Percentiles rank a stretch among this genome's conserved stretches.
Evolutionary conservation across 768 basidiomycete genomes (phyloP).

Genomic region (Daedalea quercina): DNA sequence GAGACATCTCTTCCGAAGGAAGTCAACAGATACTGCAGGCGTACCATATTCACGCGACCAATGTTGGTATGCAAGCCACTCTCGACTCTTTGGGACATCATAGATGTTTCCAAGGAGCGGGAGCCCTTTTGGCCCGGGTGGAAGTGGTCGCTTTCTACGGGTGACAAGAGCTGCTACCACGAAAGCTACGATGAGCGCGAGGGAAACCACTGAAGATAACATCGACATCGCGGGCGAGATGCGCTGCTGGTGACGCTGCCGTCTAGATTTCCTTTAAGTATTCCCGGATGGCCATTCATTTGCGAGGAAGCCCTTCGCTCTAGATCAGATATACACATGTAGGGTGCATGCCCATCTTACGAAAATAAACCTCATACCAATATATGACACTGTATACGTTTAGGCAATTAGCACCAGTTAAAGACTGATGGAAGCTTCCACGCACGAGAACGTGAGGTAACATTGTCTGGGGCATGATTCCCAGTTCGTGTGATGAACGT

Average conservation of each 20-base stretch:
- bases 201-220: constrained; percentile 1
- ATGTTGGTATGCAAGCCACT: constrained; percentile 14
- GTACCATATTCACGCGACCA: constrained; percentile 13
- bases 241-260: neutral
- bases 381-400: neutral
- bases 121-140: constrained; percentile 19
- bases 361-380: neutral
- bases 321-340: neutral
- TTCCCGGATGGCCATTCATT: neutral
- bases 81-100: constrained; percentile 16
- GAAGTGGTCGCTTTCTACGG: constrained; percentile 8
- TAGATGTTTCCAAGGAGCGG: constrained; percentile 19
- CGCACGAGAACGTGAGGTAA: neutral
- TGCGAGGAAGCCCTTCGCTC: neutral
- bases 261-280: neutral
- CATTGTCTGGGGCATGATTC: neutral
- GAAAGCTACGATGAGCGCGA: constrained; percentile 3
- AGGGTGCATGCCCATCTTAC: neutral
- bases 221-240: neutral
- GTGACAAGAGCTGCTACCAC: constrained; percentile 6
- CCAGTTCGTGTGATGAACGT: neutral
- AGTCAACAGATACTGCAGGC: neutral
- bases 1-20: neutral
- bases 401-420: neutral
- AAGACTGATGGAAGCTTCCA: neutral